These are phyloP conservation scores for Abrus pulchellus DNA, from an alignment of 306 rosid genomes.

Conservation along the genomic window DNA sequence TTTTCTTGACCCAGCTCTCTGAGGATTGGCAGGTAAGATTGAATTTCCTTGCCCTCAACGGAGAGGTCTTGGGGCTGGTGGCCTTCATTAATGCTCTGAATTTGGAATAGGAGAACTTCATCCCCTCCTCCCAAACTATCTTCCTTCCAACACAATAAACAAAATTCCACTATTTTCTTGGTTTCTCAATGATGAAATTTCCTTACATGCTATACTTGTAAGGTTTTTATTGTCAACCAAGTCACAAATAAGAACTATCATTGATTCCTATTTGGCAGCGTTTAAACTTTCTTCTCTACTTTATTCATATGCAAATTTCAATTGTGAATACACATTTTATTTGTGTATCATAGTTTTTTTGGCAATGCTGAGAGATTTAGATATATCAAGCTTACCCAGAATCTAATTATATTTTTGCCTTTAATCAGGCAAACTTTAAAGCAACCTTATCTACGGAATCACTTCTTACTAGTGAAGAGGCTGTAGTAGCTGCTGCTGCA, in stretches of 20 bases:
- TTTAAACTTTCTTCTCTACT: slow-evolving; percentile 28
- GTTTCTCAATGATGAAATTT: slow-evolving; percentile 10
- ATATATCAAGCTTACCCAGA: slow-evolving; percentile 28
- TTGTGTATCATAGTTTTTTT: slow-evolving; percentile 6
- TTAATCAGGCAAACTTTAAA: slow-evolving; percentile 64
- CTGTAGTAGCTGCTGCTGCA: slow-evolving; percentile 87
- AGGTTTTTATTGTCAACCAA: slow-evolving; percentile 22
- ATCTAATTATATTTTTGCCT: slow-evolving; percentile 44
- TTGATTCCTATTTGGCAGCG: neutral
- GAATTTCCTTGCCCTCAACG: neutral
- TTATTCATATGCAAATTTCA: slow-evolving; percentile 36
- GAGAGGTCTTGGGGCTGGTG: neutral
- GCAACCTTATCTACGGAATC: slow-evolving; percentile 75
- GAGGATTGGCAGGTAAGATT: slow-evolving; percentile 1
- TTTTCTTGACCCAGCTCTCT: neutral
- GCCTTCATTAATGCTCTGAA: neutral
- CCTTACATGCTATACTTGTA: slow-evolving; percentile 11
- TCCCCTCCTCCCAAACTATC: slow-evolving; percentile 12
- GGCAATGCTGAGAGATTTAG: slow-evolving; percentile 1
- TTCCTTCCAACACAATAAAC: neutral
- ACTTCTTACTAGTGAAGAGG: slow-evolving; percentile 85
- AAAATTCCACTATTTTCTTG: slow-evolving; percentile 8
- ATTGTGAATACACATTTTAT: neutral
- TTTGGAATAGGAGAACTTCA: slow-evolving; percentile 1
- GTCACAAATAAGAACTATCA: neutral